phyloP scores from a whole-genome alignment of 2,329 filamentous ascomycete genomes.

The Bipolaris cookei region DNA sequence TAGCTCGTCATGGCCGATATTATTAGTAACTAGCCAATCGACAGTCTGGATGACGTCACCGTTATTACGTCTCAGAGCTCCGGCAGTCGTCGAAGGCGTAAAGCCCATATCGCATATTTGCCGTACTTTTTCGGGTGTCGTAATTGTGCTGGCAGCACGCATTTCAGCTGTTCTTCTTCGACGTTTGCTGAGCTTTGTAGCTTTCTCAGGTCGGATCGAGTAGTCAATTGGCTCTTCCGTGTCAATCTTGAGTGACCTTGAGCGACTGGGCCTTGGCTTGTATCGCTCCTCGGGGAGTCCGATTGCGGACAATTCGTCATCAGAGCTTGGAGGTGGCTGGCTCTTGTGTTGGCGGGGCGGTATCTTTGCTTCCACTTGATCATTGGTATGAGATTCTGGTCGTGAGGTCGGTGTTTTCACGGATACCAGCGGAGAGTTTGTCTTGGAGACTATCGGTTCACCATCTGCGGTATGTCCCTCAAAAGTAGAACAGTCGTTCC shows the following conservation, averaged over 20 bases:
- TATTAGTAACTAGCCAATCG: conserved; percentile 42
- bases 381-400: neutral
- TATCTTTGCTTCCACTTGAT: neutral
- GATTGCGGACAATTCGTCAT: conserved; percentile 35
- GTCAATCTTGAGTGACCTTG: conserved; percentile 38
- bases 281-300: conserved; percentile 44
- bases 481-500: conserved; percentile 1
- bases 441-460: neutral
- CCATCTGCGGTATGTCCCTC: neutral
- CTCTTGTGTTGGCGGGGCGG: conserved; percentile 12
- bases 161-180: conserved; percentile 29
- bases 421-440: too few relatives aligned
- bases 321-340: conserved; percentile 13
- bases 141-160: conserved; percentile 6
- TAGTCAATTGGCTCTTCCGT: conserved; percentile 36
- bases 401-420: neutral
- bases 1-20: conserved; percentile 38
- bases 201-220: conserved; percentile 39
- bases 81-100: conserved; percentile 38
- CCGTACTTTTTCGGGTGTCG: conserved; percentile 40
- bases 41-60: conserved; percentile 40
- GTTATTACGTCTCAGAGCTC: conserved; percentile 34
- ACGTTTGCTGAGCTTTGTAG: conserved; percentile 28
- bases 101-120: conserved; percentile 48
- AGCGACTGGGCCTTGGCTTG: conserved; percentile 46